Evolutionary conservation across 2,329 filamentous ascomycete species (phyloP), one percentile per base, ranked within the genome.

Genomic region (Talaromyces atroroseus): DNA sequence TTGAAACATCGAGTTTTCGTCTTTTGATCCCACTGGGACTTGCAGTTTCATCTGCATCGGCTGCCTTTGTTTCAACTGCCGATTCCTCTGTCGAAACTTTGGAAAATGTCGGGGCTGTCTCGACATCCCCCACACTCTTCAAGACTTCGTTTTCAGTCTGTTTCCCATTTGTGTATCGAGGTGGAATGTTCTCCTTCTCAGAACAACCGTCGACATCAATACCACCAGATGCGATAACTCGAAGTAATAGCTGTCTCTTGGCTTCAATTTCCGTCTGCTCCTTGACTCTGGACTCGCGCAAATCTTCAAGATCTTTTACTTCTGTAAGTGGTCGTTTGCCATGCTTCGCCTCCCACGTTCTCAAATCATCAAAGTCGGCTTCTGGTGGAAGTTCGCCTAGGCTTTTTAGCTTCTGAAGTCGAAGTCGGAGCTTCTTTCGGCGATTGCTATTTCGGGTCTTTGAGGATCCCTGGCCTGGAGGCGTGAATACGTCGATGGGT

Each of bases 401-500:
- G 18, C 74, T 67, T 62, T 85, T 83, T 7, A 86, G 71, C 56
- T 76, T 74, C 3, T 71, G 69, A 11, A 87, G 70, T 56, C 73
- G 72, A 56, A 78, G 78, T 40, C 74, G 69, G 52, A 79, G 69
- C 56, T 78, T 78, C 42, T 77, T 76, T 40, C 85, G 76, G 29
- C 71, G 64, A 61, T 88, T 88, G 59, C 83, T 79, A 23, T 71
- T 71, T 51, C 78, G 77, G 0, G 85, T 88, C 18, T 66, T 63
- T 21, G 65, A 61, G 32, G 74, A 75, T 16, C 85, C 84, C 58
- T 76, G 53, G 4, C 77, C 76, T 45, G 82, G 80, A 50, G 77
- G 67, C 14, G 68, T 70, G 32, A 64, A 49, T 36, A 58, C 38
- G 10, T 36, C 50, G 20, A 63, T 64, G 20, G 55, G 54, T 12